phyloP scores from a whole-genome alignment of 352 stramenopile species.

The Thalassiosira ordinaria region DNA sequence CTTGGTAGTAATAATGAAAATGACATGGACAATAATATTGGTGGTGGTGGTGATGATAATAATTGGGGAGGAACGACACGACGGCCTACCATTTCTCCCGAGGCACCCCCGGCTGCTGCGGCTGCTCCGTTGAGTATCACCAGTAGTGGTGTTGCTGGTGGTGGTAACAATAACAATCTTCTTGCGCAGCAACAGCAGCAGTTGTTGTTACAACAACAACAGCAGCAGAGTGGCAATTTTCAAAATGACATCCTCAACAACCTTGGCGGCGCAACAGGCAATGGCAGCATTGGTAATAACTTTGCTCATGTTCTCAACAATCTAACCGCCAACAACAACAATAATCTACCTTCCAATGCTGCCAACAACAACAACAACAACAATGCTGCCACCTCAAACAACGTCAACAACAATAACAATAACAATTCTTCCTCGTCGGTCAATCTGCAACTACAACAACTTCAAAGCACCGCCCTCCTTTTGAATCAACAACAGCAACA shows the following conservation, averaged over 20 bases:
- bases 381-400: background rate
- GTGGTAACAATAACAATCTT: background rate
- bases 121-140: no score
- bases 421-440: background rate
- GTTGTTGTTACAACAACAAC: no score
- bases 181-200: no score
- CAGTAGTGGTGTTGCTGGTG: background rate
- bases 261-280: no score
- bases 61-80: background rate
- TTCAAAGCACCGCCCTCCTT: background rate
- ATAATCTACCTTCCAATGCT: background rate
- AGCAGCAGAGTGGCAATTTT: no score
- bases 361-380: background rate
- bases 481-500: slow-evolving; percentile 1
- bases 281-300: no score
- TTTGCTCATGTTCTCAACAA: no score
- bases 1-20: background rate
- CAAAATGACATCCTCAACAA: no score
- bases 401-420: background rate
- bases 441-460: slow-evolving; percentile 10
- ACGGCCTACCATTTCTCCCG: slow-evolving; percentile 6
- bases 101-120: background rate
- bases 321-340: no score
- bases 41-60: background rate
- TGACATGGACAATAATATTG: background rate